These are phyloP conservation scores for Cystofilobasidium macerans DNA, from an alignment of 768 basidiomycete genomes.

Conservation along the genomic window DNA sequence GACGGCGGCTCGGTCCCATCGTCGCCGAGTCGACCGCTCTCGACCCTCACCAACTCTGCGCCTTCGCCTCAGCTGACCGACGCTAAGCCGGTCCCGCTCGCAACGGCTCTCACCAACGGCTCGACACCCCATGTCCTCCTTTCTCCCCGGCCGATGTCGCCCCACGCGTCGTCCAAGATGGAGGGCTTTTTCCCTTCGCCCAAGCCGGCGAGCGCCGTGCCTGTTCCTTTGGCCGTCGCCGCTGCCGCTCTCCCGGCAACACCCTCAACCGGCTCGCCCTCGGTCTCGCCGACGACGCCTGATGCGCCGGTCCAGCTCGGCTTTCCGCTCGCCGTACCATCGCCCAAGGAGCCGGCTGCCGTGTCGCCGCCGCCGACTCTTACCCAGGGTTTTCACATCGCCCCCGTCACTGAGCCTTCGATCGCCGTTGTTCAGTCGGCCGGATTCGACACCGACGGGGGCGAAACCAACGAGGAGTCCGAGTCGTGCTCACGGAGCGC, in stretches of 20 bases:
- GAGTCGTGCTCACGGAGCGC: conserved; percentile 52
- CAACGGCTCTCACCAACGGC: conserved; percentile 1
- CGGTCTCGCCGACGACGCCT: neutral
- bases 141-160: conserved; percentile 1
- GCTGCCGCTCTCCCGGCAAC: neutral
- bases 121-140: neutral
- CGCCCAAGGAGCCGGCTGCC: neutral
- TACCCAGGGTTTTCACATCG: conserved; percentile 4
- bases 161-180: neutral
- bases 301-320: neutral
- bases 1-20: neutral
- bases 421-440: neutral
- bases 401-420: neutral
- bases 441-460: conserved; percentile 1
- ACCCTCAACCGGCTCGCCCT: neutral
- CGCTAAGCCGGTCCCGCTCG: conserved; percentile 1
- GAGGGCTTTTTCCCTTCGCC: conserved; percentile 5
- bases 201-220: neutral
- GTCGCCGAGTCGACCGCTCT: neutral
- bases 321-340: neutral
- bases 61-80: neutral
- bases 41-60: conserved; percentile 3
- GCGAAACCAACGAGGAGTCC: conserved; percentile 30
- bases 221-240: no score
- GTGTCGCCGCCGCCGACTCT: neutral